Evolutionary conservation across 192 early-diverging fungal species (phyloP).

Genomic region (Podila epigama): DNA sequence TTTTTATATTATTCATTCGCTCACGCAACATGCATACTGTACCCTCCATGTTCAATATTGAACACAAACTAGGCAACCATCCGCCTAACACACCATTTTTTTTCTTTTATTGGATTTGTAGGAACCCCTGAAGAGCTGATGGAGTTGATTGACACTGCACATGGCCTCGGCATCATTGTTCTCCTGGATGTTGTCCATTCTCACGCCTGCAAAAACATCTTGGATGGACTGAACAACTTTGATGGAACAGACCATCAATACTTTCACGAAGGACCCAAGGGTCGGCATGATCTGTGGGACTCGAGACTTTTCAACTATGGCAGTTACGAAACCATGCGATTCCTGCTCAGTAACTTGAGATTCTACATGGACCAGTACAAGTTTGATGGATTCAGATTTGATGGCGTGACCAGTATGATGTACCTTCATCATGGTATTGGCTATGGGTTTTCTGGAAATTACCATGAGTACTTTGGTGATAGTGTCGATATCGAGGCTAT

Average conservation of each 20-base stretch:
- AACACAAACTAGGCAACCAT: background rate
- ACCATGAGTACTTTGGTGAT: slow-evolving; percentile 92
- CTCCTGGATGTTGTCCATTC: slow-evolving; percentile 95
- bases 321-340: slow-evolving; percentile 86
- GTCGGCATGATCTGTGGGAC: slow-evolving; percentile 93
- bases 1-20: too few relatives aligned
- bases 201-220: slow-evolving; percentile 91
- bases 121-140: slow-evolving; percentile 88
- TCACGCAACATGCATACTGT: too few relatives aligned
- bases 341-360: slow-evolving; percentile 91
- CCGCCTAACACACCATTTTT: background rate
- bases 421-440: slow-evolving; percentile 94
- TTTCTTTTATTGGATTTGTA: background rate
- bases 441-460: slow-evolving; percentile 88
- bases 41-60: too few relatives aligned
- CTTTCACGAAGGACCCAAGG: slow-evolving; percentile 87
- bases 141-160: slow-evolving; percentile 90
- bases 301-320: slow-evolving; percentile 93
- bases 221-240: slow-evolving; percentile 92
- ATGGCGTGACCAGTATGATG: slow-evolving; percentile 95
- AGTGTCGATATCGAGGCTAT: slow-evolving; percentile 83
- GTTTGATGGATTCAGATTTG: slow-evolving; percentile 98
- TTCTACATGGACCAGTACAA: slow-evolving; percentile 89
- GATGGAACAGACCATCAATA: slow-evolving; percentile 95
- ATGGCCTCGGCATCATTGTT: slow-evolving; percentile 83